phyloP scores from a whole-genome alignment of 495 filamentous ascomycete species.

The Tuber brumale region DNA sequence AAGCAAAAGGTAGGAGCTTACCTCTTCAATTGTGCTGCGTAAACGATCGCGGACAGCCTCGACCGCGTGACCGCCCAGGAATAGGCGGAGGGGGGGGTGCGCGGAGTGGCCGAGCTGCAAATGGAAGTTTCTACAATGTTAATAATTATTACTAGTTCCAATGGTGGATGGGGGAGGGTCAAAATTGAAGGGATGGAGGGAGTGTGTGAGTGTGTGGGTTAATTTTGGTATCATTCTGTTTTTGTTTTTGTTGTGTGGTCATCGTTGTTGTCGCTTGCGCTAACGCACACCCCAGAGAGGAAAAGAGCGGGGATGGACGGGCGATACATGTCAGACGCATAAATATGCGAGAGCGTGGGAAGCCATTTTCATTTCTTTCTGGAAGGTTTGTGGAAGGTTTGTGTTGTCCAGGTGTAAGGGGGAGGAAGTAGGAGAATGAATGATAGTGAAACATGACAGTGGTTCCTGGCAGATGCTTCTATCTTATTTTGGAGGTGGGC shows the following conservation, averaged over 20 bases:
- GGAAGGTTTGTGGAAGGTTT: neutral
- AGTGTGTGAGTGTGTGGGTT: neutral
- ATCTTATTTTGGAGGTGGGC: neutral
- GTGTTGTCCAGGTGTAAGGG: neutral
- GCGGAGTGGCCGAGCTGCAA: constrained; percentile 69
- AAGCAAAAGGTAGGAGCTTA: constrained; percentile 40
- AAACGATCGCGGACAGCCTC: constrained; percentile 88
- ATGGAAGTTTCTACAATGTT: neutral
- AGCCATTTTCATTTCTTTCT: neutral
- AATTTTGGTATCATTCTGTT: neutral
- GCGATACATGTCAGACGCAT: constrained; percentile 3
- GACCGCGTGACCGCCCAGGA: constrained; percentile 87
- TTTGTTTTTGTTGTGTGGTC: neutral
- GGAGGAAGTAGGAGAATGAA: neutral
- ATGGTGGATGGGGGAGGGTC: too few relatives aligned
- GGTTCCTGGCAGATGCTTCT: neutral
- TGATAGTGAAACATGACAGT: neutral
- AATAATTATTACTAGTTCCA: neutral
- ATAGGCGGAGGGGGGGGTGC: constrained; percentile 75
- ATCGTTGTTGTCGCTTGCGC: neutral
- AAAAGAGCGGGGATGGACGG: neutral
- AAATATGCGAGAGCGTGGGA: neutral
- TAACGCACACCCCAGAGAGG: neutral
- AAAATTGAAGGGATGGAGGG: neutral
- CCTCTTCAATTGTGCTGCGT: constrained; percentile 85